These are phyloP conservation scores for Hibiscus mutabilis DNA, from an alignment of 345 rosid genomes.

Conservation along the genomic window DNA sequence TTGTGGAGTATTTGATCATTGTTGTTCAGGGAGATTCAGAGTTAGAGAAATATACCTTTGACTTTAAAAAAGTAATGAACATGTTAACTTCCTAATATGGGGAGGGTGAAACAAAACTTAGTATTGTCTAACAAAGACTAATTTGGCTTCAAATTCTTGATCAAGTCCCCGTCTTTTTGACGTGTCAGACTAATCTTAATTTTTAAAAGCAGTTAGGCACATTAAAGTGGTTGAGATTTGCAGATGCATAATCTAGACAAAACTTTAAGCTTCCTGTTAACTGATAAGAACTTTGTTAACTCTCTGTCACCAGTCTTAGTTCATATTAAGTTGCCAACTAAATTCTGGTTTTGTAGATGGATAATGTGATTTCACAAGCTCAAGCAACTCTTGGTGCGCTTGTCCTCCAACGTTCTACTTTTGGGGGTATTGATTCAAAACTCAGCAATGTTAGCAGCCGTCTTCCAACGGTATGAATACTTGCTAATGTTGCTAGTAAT, in stretches of 20 bases:
- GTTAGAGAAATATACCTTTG: neutral
- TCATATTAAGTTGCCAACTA: constrained; percentile 12
- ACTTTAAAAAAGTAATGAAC: neutral
- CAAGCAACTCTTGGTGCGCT: constrained; percentile 88
- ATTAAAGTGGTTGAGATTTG: neutral
- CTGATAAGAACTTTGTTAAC: neutral
- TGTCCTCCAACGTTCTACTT: constrained; percentile 80
- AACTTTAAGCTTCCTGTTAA: neutral
- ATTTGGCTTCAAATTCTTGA: neutral
- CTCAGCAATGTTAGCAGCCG: constrained; percentile 83
- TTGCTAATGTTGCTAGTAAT: neutral
- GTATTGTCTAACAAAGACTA: neutral
- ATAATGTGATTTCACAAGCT: constrained; percentile 90
- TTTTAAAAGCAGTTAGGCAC: neutral
- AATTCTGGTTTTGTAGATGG: constrained; percentile 54
- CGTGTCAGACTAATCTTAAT: neutral
- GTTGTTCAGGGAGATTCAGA: neutral
- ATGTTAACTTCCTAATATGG: neutral
- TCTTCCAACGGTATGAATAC: constrained; percentile 65
- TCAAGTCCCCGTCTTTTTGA: neutral
- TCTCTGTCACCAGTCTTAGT: neutral
- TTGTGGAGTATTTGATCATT: neutral
- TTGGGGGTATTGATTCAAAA: constrained; percentile 93
- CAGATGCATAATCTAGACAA: no score
- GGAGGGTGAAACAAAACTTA: neutral